Percentiles rank a stretch among this genome's conserved stretches.
These are phyloP conservation scores for Auriscalpium microsporum DNA, from an alignment of 768 basidiomycete genomes.

Conservation along the genomic window DNA sequence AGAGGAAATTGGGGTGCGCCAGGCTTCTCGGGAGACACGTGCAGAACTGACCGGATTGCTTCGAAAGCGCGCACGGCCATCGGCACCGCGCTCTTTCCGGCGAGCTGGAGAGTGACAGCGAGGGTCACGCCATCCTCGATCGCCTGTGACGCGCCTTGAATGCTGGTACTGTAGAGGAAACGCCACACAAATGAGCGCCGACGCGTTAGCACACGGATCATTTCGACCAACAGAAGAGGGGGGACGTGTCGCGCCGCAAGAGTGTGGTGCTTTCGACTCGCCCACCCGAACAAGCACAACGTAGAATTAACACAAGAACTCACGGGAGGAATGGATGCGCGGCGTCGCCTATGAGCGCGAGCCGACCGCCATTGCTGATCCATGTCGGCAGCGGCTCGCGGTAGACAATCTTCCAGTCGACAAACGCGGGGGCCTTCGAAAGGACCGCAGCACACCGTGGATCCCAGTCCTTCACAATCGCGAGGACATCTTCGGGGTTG, in stretches of 20 bases:
- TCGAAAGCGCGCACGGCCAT: slow-evolving; percentile 15
- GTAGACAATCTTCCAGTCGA: slow-evolving; percentile 22
- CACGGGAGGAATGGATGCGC: slow-evolving; percentile 25
- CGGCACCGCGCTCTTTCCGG: slow-evolving; percentile 11
- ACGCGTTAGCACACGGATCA: too few species aligned
- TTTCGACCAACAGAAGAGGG: background rate
- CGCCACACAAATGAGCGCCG: background rate
- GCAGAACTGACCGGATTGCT: slow-evolving; percentile 10
- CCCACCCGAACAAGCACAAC: background rate
- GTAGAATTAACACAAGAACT: background rate
- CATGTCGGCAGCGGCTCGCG: slow-evolving; percentile 20
- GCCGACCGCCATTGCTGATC: slow-evolving; percentile 16
- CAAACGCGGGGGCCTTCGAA: slow-evolving; percentile 17
- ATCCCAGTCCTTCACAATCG: slow-evolving; percentile 19
- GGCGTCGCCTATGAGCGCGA: slow-evolving; percentile 22
- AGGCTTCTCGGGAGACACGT: background rate
- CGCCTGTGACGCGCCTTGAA: slow-evolving; percentile 18
- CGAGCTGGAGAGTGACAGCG: slow-evolving; percentile 16
- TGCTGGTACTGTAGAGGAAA: slow-evolving; percentile 13
- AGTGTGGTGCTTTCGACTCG: background rate
- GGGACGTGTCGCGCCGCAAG: background rate
- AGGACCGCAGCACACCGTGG: slow-evolving; percentile 19
- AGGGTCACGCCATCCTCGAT: slow-evolving; percentile 20
- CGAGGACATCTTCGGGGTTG: slow-evolving; percentile 17
- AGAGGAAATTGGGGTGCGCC: background rate